Evolutionary conservation across 2,329 filamentous ascomycete genomes (phyloP).

Genomic region (Talaromyces sp.): DNA sequence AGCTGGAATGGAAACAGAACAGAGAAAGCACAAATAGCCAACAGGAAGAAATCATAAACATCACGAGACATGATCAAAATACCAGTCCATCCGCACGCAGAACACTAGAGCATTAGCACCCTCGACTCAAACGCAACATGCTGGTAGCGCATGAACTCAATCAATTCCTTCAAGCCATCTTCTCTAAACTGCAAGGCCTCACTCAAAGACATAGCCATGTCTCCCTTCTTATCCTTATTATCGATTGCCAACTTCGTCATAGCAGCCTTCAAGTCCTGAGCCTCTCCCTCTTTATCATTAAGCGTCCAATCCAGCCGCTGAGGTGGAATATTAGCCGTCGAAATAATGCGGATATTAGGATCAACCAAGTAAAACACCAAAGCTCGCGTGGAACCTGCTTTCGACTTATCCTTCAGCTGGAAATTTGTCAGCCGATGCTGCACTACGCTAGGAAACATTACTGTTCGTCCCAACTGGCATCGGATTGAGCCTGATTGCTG

Average conservation of each 20-base stretch:
- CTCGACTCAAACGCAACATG: slow-evolving; percentile 35
- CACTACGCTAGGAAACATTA: slow-evolving; percentile 39
- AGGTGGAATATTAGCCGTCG: slow-evolving; percentile 56
- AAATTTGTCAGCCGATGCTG: slow-evolving; percentile 58
- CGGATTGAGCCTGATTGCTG: slow-evolving; percentile 28
- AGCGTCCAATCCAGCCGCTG: slow-evolving; percentile 52
- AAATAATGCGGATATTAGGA: slow-evolving; percentile 57
- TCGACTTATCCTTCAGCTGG: slow-evolving; percentile 52
- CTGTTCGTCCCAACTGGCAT: slow-evolving; percentile 20
- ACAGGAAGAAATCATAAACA: neutral
- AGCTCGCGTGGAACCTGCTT: slow-evolving; percentile 57
- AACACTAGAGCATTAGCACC: slow-evolving; percentile 22
- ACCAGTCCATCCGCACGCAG: no score
- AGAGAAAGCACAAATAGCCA: slow-evolving; percentile 1
- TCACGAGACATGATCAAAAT: no score
- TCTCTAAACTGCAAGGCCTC: slow-evolving; percentile 43
- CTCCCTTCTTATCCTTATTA: slow-evolving; percentile 22
- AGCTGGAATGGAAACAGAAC: neutral
- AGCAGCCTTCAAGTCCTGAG: slow-evolving; percentile 8
- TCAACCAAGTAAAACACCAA: slow-evolving; percentile 64
- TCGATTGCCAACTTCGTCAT: slow-evolving; percentile 25
- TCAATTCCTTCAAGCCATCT: slow-evolving; percentile 22
- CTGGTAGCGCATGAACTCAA: slow-evolving; percentile 32
- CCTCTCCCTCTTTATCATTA: slow-evolving; percentile 35
- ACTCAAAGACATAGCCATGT: slow-evolving; percentile 38